Conservation (phyloP, 2,329 filamentous ascomycete species). For the Myriosclerotinia curreyana region DNA sequence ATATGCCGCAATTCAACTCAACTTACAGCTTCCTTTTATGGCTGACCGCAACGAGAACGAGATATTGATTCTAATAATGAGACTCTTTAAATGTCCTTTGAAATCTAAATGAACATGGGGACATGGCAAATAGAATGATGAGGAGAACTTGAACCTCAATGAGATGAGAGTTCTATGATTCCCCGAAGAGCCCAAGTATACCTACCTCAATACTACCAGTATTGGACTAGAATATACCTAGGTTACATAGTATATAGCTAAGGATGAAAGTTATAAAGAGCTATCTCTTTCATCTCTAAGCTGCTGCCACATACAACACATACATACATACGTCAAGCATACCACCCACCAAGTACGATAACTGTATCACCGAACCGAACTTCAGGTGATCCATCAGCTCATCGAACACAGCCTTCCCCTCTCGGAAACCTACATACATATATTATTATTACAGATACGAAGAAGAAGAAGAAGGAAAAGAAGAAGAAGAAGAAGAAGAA, state of each 20-base stretch:
- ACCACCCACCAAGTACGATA: neutral
- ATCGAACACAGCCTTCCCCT: neutral
- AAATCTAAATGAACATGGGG: too few species aligned
- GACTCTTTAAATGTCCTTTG: neutral
- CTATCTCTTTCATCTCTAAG: neutral
- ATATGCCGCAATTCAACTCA: too few species aligned
- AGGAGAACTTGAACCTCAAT: neutral
- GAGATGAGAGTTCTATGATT: neutral
- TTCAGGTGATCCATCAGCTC: neutral
- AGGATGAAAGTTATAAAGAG: neutral
- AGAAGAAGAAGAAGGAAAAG: too few species aligned
- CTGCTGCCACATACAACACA: neutral
- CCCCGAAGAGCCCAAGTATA: too few species aligned
- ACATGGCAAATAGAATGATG: neutral
- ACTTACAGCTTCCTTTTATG: neutral
- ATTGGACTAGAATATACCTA: too few species aligned
- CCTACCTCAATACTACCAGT: neutral
- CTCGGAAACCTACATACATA: slow-evolving; percentile 2
- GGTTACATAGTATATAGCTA: too few species aligned
- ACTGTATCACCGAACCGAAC: neutral
- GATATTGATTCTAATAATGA: neutral
- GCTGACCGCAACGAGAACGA: slow-evolving; percentile 2
- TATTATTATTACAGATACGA: neutral
- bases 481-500: neutral
- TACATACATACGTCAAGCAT: neutral